A percentile compares a stretch with the other conserved stretches of the same genome.
These are phyloP conservation scores for Diutina ranongensis DNA, from an alignment of 1,139 yeast genomes.

Conservation along the genomic window DNA sequence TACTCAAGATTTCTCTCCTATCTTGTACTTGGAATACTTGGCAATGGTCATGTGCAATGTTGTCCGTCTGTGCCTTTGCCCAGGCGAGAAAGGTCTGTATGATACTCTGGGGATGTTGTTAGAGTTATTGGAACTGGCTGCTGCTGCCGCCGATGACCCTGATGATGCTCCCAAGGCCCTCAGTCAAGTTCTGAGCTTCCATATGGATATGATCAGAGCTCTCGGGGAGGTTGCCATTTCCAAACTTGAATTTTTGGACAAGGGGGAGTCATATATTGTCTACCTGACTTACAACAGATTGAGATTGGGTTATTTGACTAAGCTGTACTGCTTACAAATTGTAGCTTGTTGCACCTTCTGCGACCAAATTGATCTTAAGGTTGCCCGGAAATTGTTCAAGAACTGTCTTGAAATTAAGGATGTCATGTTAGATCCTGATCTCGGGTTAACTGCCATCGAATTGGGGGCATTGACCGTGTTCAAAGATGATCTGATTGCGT, in stretches of 20 bases:
- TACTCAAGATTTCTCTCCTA: slow-evolving; percentile 25
- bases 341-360: slow-evolving; percentile 33
- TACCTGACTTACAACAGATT: slow-evolving; percentile 30
- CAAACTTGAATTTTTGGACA: slow-evolving; percentile 31
- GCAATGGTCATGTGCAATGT: slow-evolving; percentile 28
- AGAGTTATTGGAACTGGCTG: slow-evolving; percentile 1
- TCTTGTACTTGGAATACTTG: slow-evolving; percentile 34
- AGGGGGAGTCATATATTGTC: slow-evolving; percentile 34
- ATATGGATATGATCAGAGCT: slow-evolving; percentile 18
- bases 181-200: neutral
- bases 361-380: slow-evolving; percentile 24
- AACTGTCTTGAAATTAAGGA: slow-evolving; percentile 29
- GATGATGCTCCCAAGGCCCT: neutral
- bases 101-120: slow-evolving; percentile 3
- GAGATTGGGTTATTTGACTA: slow-evolving; percentile 30
- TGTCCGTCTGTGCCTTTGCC: neutral
- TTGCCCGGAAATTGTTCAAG: slow-evolving; percentile 24
- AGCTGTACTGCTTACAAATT: slow-evolving; percentile 27
- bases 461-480: slow-evolving; percentile 44
- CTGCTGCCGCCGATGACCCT: neutral
- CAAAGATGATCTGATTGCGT: slow-evolving; percentile 34
- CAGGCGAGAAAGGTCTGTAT: neutral
- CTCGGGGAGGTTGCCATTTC: slow-evolving; percentile 26
- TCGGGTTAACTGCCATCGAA: slow-evolving; percentile 40
- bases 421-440: slow-evolving; percentile 31